Base-by-base conservation (phyloP, 495 filamentous ascomycete species). In the Cercophora samala region DNA sequence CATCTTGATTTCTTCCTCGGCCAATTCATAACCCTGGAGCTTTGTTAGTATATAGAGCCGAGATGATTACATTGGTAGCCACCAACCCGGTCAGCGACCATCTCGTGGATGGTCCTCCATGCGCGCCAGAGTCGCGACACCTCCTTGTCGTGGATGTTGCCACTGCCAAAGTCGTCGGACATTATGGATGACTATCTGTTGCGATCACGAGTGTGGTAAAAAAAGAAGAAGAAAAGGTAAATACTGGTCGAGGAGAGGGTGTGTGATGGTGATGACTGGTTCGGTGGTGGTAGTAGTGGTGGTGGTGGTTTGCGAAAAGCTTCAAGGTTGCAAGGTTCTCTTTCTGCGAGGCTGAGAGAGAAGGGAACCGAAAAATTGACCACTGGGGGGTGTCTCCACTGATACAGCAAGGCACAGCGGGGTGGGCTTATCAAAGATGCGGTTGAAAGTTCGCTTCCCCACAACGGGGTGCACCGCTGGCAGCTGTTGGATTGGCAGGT, bases 1-100 rank as follows among this genome's bases (percentile, higher is more conserved):
- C 69, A 97, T 90, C 72, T 86, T 85, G 65, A 96, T 85, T 85
- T 99, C 95, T 25, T 93, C 89, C 60, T 97, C 92, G 25, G 91
- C 82, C 21, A 99, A 83, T 74, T 96, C 90, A 80, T 99, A 99
- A 68, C 94, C 94, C 93, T 97, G 58, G 11, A 22, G 25, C 21
- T 63, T 18, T 46, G 26, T 24, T 37, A 25, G 56, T 22, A 29
- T 17, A 60, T 62, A 56, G 54, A 23, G 8, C 5, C 21, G 19
- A 54, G 13, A 52, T 51, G 29, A 51, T 13, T 17, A n/a, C 25
- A 18, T 24, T 13, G 19, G 15, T 52, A 46, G 26, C 53, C 46
- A 70, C 86, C 62, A 83, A 94, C 91, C 70, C 92, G 82, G 73
- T 96, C 92, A 65, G 84, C 83, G 32, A 92, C 88, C 92, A 96